Base-by-base conservation (phyloP, 306 rosid species). In the Gleditsia sinensis region DNA sequence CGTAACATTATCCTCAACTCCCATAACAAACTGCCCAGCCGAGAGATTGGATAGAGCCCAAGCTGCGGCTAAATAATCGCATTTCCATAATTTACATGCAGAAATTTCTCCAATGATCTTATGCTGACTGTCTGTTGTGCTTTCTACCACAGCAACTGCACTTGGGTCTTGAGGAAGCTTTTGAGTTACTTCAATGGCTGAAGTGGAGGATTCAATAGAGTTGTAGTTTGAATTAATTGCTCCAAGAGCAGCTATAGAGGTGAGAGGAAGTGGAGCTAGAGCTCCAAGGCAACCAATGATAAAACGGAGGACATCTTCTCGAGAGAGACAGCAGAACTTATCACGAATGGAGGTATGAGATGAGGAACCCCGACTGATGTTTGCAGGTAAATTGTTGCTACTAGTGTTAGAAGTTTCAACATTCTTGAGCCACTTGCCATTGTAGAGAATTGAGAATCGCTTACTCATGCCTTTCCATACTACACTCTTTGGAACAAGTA, bases 391-490 rank as follows among this genome's bases (percentile, higher is more conserved):
- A 81, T 74, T 92, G 80, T 62, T 90, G 87, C 72, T 82, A 84
- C 93, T 81, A 65, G 83, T 68, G 68, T 83, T 46, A 33, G 93
- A 56, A 57, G 87, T 60, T 62, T 92, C 98, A 3, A 70, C 48
- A 78, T 87, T 95, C 87, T 88, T 92, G 73, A 83, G 95, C 99
- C 98, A 92, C 80, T 90, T 95, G 66, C 93, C 97, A 9, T 87
- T 90, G 81, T 90, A 95, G 79, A 95, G 85, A 66, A 92, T 63
- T 3, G 99, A 95, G 81, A 95, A 95, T 45, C 99, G 93, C 83
- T 88, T 95, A 82, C 99, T 95, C 98, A 95, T 88, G 78, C 99
- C 99, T 76, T 90, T 90, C 98, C 99, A 95, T 57, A 69, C 85
- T 32, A 84, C 79, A 75, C 99, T 95, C 73, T 90, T 92, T 0